phyloP scores from a whole-genome alignment of 345 rosid species.

The Kandelia obovata region DNA sequence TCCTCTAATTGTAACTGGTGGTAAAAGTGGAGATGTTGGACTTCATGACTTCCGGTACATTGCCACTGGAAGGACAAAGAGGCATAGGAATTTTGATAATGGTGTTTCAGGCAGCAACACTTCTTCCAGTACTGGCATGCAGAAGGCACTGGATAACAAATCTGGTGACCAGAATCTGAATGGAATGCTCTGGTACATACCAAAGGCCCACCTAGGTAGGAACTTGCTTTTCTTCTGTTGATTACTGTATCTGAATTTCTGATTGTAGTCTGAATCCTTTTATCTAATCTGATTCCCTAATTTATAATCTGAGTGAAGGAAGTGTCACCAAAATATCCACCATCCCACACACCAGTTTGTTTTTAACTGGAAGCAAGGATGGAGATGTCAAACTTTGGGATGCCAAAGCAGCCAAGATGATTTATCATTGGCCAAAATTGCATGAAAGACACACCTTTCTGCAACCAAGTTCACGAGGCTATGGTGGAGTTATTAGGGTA shows the following conservation, averaged over 20 bases:
- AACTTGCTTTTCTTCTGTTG: slow-evolving; percentile 1
- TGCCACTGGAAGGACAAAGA: slow-evolving; percentile 78
- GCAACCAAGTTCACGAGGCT: slow-evolving; percentile 78
- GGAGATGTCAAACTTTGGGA: slow-evolving; percentile 99
- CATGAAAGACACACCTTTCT: slow-evolving; percentile 84
- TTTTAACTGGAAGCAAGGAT: slow-evolving; percentile 93
- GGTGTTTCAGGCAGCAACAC: slow-evolving; percentile 32
- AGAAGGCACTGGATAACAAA: slow-evolving; percentile 31
- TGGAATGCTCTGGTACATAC: slow-evolving; percentile 97
- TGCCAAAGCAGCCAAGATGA: slow-evolving; percentile 70
- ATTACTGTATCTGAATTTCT: neutral
- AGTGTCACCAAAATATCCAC: slow-evolving; percentile 78
- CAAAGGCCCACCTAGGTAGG: slow-evolving; percentile 91
- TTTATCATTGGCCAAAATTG: slow-evolving; percentile 84
- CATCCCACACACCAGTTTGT: slow-evolving; percentile 78
- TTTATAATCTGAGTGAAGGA: slow-evolving; percentile 40
- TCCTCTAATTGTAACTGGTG: slow-evolving; percentile 89
- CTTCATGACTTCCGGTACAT: slow-evolving; percentile 90
- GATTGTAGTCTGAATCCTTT: neutral
- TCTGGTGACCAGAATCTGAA: slow-evolving; percentile 49
- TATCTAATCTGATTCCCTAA: slow-evolving; percentile 17
- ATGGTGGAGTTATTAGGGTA: slow-evolving; percentile 88
- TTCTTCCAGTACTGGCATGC: slow-evolving; percentile 31
- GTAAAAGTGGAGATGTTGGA: slow-evolving; percentile 85
- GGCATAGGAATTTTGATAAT: slow-evolving; percentile 44